Evolutionary conservation across 2,329 filamentous ascomycete species (phyloP).

Genomic region (Colletotrichum liriopes): DNA sequence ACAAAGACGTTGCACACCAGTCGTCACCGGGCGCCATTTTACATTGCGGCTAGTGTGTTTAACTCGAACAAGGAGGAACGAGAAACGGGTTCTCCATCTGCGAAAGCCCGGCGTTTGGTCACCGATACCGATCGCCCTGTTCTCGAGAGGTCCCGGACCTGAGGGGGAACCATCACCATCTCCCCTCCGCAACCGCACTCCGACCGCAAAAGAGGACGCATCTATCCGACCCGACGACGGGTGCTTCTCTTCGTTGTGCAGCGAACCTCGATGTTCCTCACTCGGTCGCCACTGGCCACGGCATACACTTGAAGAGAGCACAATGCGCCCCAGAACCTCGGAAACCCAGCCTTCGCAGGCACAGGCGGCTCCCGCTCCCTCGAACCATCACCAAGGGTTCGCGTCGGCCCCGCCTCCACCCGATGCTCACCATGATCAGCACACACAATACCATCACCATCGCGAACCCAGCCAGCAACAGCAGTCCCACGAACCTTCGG

Average conservation of each 20-base stretch:
- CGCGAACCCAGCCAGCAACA: slow-evolving; percentile 31
- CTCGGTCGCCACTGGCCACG: slow-evolving; percentile 30
- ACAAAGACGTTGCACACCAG: slow-evolving; percentile 26
- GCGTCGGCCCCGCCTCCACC: slow-evolving; percentile 29
- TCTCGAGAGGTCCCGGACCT: background rate
- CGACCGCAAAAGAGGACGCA: slow-evolving; percentile 24
- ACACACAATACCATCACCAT: slow-evolving; percentile 22
- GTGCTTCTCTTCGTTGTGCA: slow-evolving; percentile 9
- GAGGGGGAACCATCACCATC: background rate
- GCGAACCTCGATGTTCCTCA: slow-evolving; percentile 32
- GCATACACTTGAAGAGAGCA: slow-evolving; percentile 32
- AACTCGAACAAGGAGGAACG: slow-evolving; percentile 9
- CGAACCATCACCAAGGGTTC: slow-evolving; percentile 35
- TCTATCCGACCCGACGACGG: slow-evolving; percentile 24
- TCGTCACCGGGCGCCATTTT: slow-evolving; percentile 17
- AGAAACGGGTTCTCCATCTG: slow-evolving; percentile 16
- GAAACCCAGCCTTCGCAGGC: slow-evolving; percentile 40
- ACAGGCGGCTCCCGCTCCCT: slow-evolving; percentile 30
- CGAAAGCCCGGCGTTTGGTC: slow-evolving; percentile 11
- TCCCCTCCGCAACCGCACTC: slow-evolving; percentile 13
- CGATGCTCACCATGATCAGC: slow-evolving; percentile 22
- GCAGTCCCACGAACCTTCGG: slow-evolving; percentile 15
- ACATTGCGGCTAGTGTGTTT: slow-evolving; percentile 18
- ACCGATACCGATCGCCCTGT: slow-evolving; percentile 12
- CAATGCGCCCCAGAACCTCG: slow-evolving; percentile 37